phyloP scores from a whole-genome alignment of 257 asterid species.

The Capsicum baccatum region DNA sequence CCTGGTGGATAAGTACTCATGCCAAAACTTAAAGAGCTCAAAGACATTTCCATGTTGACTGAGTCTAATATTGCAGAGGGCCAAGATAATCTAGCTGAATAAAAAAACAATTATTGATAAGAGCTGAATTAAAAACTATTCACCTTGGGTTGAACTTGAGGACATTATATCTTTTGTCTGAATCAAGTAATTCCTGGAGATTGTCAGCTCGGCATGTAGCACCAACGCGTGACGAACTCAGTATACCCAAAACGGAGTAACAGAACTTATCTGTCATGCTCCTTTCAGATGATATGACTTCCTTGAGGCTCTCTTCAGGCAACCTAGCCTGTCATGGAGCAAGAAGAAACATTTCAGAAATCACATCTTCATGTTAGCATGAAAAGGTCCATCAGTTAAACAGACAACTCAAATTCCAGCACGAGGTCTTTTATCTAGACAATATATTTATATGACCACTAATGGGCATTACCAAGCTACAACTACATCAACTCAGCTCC shows the following conservation, averaged over 20 bases:
- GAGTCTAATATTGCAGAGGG: neutral
- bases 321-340: slow-evolving; percentile 51
- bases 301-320: slow-evolving; percentile 65
- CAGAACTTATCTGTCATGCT: slow-evolving; percentile 55
- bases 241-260: slow-evolving; percentile 72
- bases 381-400: neutral
- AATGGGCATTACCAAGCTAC: slow-evolving; percentile 14
- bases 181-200: slow-evolving; percentile 68
- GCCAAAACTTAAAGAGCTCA: neutral
- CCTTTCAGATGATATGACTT: slow-evolving; percentile 56
- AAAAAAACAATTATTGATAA: neutral
- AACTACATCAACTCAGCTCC: slow-evolving; percentile 14
- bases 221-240: slow-evolving; percentile 56
- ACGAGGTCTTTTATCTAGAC: neutral
- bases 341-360: slow-evolving; percentile 29
- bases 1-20: neutral
- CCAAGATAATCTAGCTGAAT: neutral
- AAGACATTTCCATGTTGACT: neutral
- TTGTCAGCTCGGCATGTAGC: slow-evolving; percentile 59
- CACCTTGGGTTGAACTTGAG: slow-evolving; percentile 75
- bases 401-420: neutral
- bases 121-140: slow-evolving; percentile 33
- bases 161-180: slow-evolving; percentile 45
- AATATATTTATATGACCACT: neutral
- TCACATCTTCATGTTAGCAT: neutral